phyloP scores from a whole-genome alignment of 257 asterid genomes.

The Craterostigma plantagineum region DNA sequence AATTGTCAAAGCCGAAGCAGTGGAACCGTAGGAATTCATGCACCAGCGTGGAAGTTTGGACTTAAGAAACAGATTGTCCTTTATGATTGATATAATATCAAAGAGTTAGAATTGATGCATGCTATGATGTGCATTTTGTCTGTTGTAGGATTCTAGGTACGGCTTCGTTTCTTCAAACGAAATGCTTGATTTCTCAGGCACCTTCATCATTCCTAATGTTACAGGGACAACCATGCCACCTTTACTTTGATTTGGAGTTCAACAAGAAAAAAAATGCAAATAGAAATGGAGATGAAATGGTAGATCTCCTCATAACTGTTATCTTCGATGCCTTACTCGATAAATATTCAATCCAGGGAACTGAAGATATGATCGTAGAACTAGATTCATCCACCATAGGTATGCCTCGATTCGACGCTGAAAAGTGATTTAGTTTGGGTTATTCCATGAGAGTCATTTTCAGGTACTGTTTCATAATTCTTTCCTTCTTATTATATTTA shows the following conservation, averaged over 20 bases:
- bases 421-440: slow-evolving; percentile 1
- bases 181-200: slow-evolving; percentile 9
- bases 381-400: slow-evolving; percentile 91
- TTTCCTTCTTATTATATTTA: slow-evolving; percentile 7
- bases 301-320: slow-evolving; percentile 56
- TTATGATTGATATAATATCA: too few relatives aligned
- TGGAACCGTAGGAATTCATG: background rate
- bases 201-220: slow-evolving; percentile 4
- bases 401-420: slow-evolving; percentile 4
- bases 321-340: slow-evolving; percentile 56
- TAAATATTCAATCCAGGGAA: slow-evolving; percentile 50
- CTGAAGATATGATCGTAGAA: slow-evolving; percentile 53
- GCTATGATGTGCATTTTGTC: too few relatives aligned
- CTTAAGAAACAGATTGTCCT: too few relatives aligned
- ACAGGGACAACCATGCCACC: slow-evolving; percentile 91
- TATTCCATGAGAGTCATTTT: background rate
- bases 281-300: slow-evolving; percentile 86
- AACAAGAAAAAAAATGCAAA: slow-evolving; percentile 41
- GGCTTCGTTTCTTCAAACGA: too few relatives aligned
- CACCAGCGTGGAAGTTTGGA: too few relatives aligned
- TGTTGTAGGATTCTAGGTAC: too few relatives aligned
- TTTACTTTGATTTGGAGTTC: slow-evolving; percentile 93
- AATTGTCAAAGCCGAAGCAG: slow-evolving; percentile 5
- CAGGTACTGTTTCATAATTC: background rate
- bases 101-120: too few relatives aligned